A percentile compares a stretch with the other conserved stretches of the same genome.
Evolutionary conservation across 129 eudicot genomes (phyloP).

Genomic region (Mikania micrantha): DNA sequence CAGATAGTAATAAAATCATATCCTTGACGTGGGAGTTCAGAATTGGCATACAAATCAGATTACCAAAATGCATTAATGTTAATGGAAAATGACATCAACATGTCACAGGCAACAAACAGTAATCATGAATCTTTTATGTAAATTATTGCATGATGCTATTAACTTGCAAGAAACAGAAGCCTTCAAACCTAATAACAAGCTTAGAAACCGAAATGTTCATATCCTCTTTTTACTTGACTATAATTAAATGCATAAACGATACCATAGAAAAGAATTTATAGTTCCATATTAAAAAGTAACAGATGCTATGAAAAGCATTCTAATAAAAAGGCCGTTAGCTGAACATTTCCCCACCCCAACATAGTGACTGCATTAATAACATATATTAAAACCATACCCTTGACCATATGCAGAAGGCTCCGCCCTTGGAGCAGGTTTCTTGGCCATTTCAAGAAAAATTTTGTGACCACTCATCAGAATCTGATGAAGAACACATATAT

Average conservation of each 20-base stretch:
- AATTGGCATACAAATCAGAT: background rate
- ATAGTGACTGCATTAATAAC: background rate
- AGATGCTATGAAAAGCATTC: background rate
- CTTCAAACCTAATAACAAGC: background rate
- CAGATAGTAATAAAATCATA: background rate
- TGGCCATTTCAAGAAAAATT: constrained; percentile 86
- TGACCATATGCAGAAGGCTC: constrained; percentile 54
- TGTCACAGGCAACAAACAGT: too few relatives aligned
- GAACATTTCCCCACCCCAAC: background rate
- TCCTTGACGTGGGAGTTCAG: background rate
- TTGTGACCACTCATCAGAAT: constrained; percentile 82
- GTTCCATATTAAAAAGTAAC: background rate
- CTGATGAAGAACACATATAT: constrained; percentile 30
- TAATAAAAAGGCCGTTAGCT: background rate
- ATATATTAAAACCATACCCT: constrained; percentile 32
- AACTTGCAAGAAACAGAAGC: background rate
- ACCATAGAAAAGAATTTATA: background rate
- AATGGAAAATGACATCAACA: background rate
- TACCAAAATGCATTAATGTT: background rate
- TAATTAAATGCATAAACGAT: background rate
- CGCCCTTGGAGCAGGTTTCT: constrained; percentile 90
- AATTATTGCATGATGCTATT: background rate
- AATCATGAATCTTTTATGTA: background rate
- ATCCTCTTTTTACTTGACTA: background rate
- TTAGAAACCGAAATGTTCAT: background rate